Conservation (phyloP, 1,284 basidiomycete genomes). For the Cerioporus squamosus region DNA sequence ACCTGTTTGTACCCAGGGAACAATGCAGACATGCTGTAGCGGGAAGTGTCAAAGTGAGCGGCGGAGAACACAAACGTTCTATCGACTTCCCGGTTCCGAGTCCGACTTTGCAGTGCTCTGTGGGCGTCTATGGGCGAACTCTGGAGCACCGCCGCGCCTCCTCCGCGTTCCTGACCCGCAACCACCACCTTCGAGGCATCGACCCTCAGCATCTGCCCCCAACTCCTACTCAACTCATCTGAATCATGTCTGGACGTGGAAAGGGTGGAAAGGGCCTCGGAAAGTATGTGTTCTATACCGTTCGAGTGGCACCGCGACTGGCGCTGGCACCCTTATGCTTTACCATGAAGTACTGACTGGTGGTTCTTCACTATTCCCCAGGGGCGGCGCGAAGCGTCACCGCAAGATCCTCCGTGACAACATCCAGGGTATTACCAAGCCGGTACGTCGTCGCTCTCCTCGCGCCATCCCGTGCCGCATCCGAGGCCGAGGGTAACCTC, state of each 20-base stretch:
- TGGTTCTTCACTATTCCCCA: conserved; percentile 27
- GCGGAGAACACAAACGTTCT: no score
- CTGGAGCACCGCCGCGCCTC: conserved; percentile 16
- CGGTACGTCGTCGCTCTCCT: background rate
- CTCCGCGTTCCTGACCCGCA: conserved; percentile 17
- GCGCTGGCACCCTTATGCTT: background rate
- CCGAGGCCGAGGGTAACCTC: conserved; percentile 60
- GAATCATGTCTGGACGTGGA: conserved; percentile 76
- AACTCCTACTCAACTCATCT: conserved; percentile 5
- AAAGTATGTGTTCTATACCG: background rate
- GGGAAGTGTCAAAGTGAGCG: no score
- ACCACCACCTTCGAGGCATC: conserved; percentile 20
- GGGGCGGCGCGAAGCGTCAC: conserved; percentile 88
- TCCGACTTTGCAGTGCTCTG: background rate
- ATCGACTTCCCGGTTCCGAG: no score
- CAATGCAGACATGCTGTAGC: conserved; percentile 18
- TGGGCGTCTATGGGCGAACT: conserved; percentile 1
- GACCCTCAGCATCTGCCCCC: conserved; percentile 6
- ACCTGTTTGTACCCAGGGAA: conserved; percentile 65
- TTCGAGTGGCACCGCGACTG: background rate
- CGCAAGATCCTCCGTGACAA: conserved; percentile 89
- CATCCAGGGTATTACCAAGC: conserved; percentile 66
- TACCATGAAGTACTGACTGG: conserved; percentile 7
- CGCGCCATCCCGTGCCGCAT: conserved; percentile 46
- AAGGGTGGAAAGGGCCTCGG: conserved; percentile 63